phyloP scores from a whole-genome alignment of 768 basidiomycete species.

The Inosperma sp. region DNA sequence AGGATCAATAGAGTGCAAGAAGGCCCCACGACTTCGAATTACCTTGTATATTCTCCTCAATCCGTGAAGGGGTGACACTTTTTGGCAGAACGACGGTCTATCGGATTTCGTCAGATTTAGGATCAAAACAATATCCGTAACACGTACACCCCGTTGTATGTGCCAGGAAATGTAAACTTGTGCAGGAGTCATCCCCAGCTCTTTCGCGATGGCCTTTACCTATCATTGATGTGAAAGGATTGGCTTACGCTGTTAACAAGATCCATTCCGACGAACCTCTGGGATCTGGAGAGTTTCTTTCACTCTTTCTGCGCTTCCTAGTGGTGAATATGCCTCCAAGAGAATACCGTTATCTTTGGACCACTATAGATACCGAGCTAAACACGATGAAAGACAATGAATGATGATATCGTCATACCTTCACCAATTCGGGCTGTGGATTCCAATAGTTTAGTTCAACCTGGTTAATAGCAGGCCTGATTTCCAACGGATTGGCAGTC shows the following conservation, averaged over 20 bases:
- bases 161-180: slow-evolving; percentile 75
- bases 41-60: slow-evolving; percentile 69
- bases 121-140: background rate
- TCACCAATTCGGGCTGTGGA: slow-evolving; percentile 71
- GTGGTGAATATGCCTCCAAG: slow-evolving; percentile 73
- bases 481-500: slow-evolving; percentile 55
- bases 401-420: slow-evolving; percentile 32
- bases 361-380: slow-evolving; percentile 42
- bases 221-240: slow-evolving; percentile 20
- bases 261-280: slow-evolving; percentile 33
- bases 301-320: slow-evolving; percentile 60
- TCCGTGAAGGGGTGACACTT: slow-evolving; percentile 64
- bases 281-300: slow-evolving; percentile 54
- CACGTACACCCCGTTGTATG: slow-evolving; percentile 65
- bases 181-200: slow-evolving; percentile 67
- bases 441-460: slow-evolving; percentile 75
- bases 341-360: slow-evolving; percentile 59
- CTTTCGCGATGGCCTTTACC: slow-evolving; percentile 54
- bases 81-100: slow-evolving; percentile 73
- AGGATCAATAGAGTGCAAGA: background rate
- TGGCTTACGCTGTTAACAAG: too few relatives aligned
- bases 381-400: background rate
- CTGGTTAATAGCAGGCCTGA: slow-evolving; percentile 69
- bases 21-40: too few relatives aligned
- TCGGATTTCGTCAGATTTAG: background rate